Base-by-base conservation (phyloP, 148 eudicot species). In the Polygonum aviculare region DNA sequence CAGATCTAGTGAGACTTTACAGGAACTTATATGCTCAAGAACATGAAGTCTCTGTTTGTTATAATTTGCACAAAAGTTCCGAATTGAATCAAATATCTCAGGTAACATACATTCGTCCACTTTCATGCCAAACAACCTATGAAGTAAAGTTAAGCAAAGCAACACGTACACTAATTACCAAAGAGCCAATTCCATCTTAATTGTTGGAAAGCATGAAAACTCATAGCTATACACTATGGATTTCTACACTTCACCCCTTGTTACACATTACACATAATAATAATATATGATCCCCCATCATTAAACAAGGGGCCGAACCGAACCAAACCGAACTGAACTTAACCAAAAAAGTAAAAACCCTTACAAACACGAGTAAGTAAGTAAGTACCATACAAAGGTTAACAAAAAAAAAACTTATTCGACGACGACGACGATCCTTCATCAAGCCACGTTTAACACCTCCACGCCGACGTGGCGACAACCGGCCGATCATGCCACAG, bases 401-500 rank as follows among this genome's bases (percentile, higher is more conserved):
- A 3, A 12, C 33, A 26, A 62, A 62, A 26, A 55, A 12, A 26
- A 26, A 26, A 26, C 31, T 26, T 26, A 26, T 26, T 26, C 31
- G 31, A 26, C 31, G 31, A 26, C 31, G 31, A 26, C 31, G 31
- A 26, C 31, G 31, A 26, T 26, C 31, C 31, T 26, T 26, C 31
- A 26, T 26, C 31, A 26, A 26, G 1, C 31, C 31, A 26, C 31
- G 31, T 26, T 67, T 87, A 93, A 77, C 80, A 91, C 85, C 88
- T 85, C 98, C 98, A 94, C 7, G 93, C 93, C 73, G 98, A 94
- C 72, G 96, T 90, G 83, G 95, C 86, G 16, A 89, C 91, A 7
- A 94, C 82, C 15, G 95, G 84, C 87, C 87, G 78, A 18, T 88
- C 93, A 11, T 88, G 93, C 98, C 98, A 94, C 78, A 89, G 90